Percentiles rank a stretch among this genome's conserved stretches.
phyloP scores from a whole-genome alignment of 2,329 filamentous ascomycete genomes.

The Clonostachys byssicola region DNA sequence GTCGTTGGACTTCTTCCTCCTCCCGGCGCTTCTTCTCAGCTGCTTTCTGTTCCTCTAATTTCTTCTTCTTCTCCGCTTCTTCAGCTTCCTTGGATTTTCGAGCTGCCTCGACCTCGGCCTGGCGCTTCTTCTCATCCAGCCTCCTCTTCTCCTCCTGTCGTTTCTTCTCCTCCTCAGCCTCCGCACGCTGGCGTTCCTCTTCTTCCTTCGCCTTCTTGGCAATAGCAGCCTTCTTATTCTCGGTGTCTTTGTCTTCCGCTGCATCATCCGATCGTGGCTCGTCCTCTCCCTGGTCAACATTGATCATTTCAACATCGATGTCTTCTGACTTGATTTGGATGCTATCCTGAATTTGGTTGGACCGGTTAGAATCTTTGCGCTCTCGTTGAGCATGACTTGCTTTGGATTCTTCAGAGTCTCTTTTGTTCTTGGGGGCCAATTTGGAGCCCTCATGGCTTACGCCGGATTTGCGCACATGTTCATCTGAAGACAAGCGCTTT shows the following conservation, averaged over 20 bases:
- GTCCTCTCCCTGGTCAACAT: conserved; percentile 28
- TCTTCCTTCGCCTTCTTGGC: conserved; percentile 12
- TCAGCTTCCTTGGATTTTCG: conserved; percentile 17
- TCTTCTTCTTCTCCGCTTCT: conserved; percentile 25
- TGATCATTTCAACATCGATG: conserved; percentile 50
- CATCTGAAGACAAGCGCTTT: conserved; percentile 41
- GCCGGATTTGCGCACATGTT: conserved; percentile 34
- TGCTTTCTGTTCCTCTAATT: conserved; percentile 5
- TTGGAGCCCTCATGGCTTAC: neutral
- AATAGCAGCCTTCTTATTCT: conserved; percentile 18
- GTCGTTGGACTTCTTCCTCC: conserved; percentile 19
- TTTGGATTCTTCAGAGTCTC: conserved; percentile 33
- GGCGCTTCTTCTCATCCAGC: conserved; percentile 26
- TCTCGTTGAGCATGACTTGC: conserved; percentile 31
- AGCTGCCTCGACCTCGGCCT: conserved; percentile 25
- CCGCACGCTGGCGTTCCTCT: conserved; percentile 10
- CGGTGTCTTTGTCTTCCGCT: conserved; percentile 16
- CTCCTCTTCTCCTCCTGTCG: conserved; percentile 18
- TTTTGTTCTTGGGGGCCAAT: conserved; percentile 9
- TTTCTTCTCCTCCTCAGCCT: conserved; percentile 11
- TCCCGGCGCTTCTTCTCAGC: conserved; percentile 11
- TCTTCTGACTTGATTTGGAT: conserved; percentile 57
- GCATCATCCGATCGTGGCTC: conserved; percentile 25
- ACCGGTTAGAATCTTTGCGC: conserved; percentile 35
- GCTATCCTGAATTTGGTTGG: conserved; percentile 34